phyloP scores from a whole-genome alignment of 345 rosid species.

The Corchorus capsularis region DNA sequence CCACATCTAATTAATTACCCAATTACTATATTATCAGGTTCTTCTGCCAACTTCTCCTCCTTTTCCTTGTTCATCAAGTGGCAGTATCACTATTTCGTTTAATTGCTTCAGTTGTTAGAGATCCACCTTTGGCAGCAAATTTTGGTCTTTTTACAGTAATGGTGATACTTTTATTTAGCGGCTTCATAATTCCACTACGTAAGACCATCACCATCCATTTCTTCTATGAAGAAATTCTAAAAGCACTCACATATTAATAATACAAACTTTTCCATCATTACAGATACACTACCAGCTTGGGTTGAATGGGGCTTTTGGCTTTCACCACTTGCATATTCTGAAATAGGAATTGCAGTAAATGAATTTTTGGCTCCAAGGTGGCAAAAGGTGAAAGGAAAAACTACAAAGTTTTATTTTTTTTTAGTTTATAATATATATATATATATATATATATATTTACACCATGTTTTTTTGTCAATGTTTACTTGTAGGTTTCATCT shows the following conservation, averaged over 20 bases:
- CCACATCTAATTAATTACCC: too few species aligned
- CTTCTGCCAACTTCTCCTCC: slow-evolving; percentile 38
- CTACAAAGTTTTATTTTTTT: too few species aligned
- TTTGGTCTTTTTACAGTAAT: slow-evolving; percentile 25
- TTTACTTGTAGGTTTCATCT: slow-evolving; percentile 37
- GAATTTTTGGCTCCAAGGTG: slow-evolving; percentile 61
- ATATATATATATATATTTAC: too few species aligned
- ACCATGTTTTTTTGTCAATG: too few species aligned
- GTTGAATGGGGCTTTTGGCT: slow-evolving; percentile 60
- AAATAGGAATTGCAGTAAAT: slow-evolving; percentile 42
- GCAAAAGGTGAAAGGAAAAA: slow-evolving; percentile 47
- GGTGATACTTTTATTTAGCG: slow-evolving; percentile 41
- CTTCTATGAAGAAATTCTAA: too few species aligned
- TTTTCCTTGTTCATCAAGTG: slow-evolving; percentile 46
- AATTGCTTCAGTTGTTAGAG: slow-evolving; percentile 39
- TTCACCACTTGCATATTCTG: slow-evolving; percentile 50
- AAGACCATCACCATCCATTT: slow-evolving; percentile 27
- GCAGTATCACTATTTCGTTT: slow-evolving; percentile 46
- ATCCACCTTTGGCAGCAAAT: slow-evolving; percentile 37
- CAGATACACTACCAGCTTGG: slow-evolving; percentile 56
- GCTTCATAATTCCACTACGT: slow-evolving; percentile 46
- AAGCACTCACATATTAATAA: background rate
- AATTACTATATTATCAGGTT: slow-evolving; percentile 35
- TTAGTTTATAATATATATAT: too few species aligned
- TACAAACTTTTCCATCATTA: slow-evolving; percentile 3